Conservation (phyloP, 2,329 filamentous ascomycete genomes). For the Penicillium sp. region DNA sequence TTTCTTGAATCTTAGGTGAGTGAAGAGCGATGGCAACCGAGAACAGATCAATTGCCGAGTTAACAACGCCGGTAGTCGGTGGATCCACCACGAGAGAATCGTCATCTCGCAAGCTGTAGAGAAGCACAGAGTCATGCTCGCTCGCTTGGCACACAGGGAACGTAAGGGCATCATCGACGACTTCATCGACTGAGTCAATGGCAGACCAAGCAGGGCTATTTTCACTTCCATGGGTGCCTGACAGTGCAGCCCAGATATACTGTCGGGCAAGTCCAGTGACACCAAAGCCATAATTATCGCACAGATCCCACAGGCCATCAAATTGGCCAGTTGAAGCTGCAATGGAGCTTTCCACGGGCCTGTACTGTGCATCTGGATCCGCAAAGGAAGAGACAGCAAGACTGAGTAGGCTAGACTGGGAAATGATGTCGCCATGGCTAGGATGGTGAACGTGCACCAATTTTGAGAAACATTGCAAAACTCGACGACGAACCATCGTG, state of each 20-base stretch:
- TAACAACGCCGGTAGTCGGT: constrained; percentile 88
- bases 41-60: constrained; percentile 90
- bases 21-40: constrained; percentile 88
- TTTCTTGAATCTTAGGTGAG: constrained; percentile 89
- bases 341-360: constrained; percentile 84
- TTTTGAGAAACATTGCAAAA: constrained; percentile 92
- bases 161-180: constrained; percentile 45
- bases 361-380: constrained; percentile 75
- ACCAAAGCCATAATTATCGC: constrained; percentile 92
- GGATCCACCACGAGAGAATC: constrained; percentile 65
- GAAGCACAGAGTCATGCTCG: constrained; percentile 82
- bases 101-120: constrained; percentile 63
- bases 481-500: constrained; percentile 87
- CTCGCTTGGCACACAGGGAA: constrained; percentile 76
- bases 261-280: constrained; percentile 82
- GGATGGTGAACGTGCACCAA: constrained; percentile 84
- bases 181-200: constrained; percentile 38
- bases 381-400: constrained; percentile 89
- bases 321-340: constrained; percentile 86
- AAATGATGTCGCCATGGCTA: constrained; percentile 78
- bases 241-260: constrained; percentile 69
- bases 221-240: constrained; percentile 66
- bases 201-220: constrained; percentile 48
- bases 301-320: constrained; percentile 92
- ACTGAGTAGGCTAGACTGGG: constrained; percentile 89